phyloP scores from a whole-genome alignment of 2,329 filamentous ascomycete species.

The Arthroderma sp. region DNA sequence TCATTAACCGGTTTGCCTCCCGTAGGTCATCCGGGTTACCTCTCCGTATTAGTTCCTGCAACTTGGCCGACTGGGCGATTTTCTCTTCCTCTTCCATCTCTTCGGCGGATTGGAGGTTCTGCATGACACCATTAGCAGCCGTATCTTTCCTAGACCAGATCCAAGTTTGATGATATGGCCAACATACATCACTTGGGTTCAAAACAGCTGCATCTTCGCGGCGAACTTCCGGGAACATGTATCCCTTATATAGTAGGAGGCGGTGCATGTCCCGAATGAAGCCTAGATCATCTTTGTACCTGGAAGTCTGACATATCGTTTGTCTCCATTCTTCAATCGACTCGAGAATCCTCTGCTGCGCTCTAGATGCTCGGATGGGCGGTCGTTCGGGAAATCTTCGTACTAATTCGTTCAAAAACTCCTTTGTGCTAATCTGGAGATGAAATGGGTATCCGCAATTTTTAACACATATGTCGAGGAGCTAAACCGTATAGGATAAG shows the following conservation, averaged over 20 bases:
- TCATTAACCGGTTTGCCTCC: conserved; percentile 96
- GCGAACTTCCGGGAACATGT: conserved; percentile 83
- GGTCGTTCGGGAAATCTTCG: conserved; percentile 90
- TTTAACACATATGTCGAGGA: conserved; percentile 98
- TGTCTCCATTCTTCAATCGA: conserved; percentile 96
- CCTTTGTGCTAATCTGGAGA: conserved; percentile 95
- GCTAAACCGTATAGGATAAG: conserved; percentile 29
- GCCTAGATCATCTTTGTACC: conserved; percentile 93
- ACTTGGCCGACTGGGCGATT: conserved; percentile 91
- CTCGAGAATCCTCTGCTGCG: conserved; percentile 87
- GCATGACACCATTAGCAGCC: conserved; percentile 10
- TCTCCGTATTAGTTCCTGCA: conserved; percentile 88
- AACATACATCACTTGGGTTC: conserved; percentile 85
- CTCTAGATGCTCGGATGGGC: conserved; percentile 69
- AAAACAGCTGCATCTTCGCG: conserved; percentile 90
- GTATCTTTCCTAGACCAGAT: not conserved
- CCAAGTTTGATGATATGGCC: conserved; percentile 6
- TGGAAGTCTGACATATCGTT: conserved; percentile 95
- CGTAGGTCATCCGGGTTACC: conserved; percentile 87
- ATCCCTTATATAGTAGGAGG: conserved; percentile 90
- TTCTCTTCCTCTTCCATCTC: conserved; percentile 98
- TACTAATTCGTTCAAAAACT: conserved; percentile 96
- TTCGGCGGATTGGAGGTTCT: conserved; percentile 92
- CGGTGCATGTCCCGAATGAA: conserved; percentile 98
- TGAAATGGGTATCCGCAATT: conserved; percentile 99